Conservation (phyloP, 73 alveolate genomes). For the Symbiodinium natans region DNA sequence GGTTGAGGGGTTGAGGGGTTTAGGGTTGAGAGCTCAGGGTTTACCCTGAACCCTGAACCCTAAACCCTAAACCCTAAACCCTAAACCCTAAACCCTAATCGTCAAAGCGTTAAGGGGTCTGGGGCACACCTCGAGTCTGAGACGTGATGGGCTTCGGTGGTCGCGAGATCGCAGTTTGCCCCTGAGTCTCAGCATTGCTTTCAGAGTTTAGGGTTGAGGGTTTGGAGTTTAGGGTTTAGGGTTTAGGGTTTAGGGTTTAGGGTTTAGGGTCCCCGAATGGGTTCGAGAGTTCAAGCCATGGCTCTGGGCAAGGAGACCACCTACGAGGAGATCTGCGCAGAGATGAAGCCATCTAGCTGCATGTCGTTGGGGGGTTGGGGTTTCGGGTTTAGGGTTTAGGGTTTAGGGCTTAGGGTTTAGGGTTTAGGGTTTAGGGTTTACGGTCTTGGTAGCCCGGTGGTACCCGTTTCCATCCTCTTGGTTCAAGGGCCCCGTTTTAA, state of each 20-base stretch:
- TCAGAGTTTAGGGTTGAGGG: not conserved
- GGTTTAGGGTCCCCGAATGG: too few relatives aligned
- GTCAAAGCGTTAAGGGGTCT: not conserved
- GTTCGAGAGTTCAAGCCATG: too few relatives aligned
- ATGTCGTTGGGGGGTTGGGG: not conserved
- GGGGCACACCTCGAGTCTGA: not conserved
- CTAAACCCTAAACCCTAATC: not conserved
- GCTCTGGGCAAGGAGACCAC: too few relatives aligned
- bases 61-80: not conserved
- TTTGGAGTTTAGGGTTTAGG: too few relatives aligned
- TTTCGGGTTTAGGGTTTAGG: not conserved
- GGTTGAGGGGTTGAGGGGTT: too few relatives aligned
- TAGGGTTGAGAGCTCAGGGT: not conserved
- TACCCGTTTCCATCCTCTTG: too few relatives aligned
- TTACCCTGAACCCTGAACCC: not conserved
- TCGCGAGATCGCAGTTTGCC: too few relatives aligned
- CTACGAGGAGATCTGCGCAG: too few relatives aligned
- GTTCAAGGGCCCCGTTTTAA: too few relatives aligned
- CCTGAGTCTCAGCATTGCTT: not conserved
- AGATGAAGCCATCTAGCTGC: not conserved
- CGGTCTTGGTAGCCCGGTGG: not conserved
- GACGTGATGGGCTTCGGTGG: too few relatives aligned
- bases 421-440: not conserved
- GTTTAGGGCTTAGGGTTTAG: not conserved
- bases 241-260: too few relatives aligned